Evolutionary conservation across 1,284 basidiomycete species (phyloP).

Genomic region (Vanrija humicola): DNA sequence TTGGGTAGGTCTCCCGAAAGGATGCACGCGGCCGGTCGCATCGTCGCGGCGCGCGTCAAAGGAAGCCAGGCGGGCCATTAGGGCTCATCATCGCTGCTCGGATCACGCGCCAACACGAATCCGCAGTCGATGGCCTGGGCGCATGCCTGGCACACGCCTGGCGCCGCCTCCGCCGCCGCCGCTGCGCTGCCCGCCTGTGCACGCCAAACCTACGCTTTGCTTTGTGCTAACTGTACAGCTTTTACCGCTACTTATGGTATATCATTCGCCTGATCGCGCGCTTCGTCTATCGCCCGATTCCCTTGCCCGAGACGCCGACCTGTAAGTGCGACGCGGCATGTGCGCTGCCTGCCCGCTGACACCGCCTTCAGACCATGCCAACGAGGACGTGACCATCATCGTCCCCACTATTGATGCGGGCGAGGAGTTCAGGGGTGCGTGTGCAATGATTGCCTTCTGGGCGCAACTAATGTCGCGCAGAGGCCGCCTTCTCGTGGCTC

Average conservation of each 20-base stretch:
- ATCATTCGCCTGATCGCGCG: constrained; percentile 72
- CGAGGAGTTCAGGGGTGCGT: constrained; percentile 71
- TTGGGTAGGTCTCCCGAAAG: constrained; percentile 11
- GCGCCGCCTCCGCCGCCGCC: background rate
- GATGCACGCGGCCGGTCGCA: background rate
- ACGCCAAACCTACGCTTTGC: no score
- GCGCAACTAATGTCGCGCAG: constrained; percentile 37
- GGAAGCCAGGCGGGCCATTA: background rate
- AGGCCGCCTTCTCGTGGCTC: constrained; percentile 85
- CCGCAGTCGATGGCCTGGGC: background rate
- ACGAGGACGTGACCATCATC: constrained; percentile 89
- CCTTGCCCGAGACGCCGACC: constrained; percentile 79
- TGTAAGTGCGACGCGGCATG: constrained; percentile 53
- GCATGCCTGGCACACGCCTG: background rate
- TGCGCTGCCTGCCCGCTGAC: background rate
- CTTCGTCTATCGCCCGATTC: constrained; percentile 74
- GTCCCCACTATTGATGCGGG: constrained; percentile 92
- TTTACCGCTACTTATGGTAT: constrained; percentile 86
- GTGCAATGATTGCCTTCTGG: background rate
- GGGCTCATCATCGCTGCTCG: background rate
- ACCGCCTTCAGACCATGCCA: constrained; percentile 51
- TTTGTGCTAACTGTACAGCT: constrained; percentile 18
- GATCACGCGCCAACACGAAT: background rate
- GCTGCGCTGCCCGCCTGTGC: no score
- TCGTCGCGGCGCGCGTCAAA: no score